Percentiles rank a stretch among this genome's conserved stretches.
Evolutionary conservation across 345 rosid species (phyloP).

Genomic region (Murraya koenigii): DNA sequence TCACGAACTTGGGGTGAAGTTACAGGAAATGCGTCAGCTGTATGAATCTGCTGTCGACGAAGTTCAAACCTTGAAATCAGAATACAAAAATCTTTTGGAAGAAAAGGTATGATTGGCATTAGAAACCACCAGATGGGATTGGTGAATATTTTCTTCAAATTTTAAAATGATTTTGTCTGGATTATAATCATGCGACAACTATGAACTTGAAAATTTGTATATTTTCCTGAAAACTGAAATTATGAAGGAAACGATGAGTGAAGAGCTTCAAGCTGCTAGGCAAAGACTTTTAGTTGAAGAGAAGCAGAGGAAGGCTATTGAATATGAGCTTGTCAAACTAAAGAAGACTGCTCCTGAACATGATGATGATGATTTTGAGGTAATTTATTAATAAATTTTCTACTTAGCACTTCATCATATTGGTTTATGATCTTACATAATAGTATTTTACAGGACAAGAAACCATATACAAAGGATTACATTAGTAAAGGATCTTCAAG

Average conservation of each 20-base stretch:
- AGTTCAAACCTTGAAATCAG: conserved; percentile 61
- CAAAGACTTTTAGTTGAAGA: conserved; percentile 69
- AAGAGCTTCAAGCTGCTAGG: conserved; percentile 52
- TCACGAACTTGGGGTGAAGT: conserved; percentile 40
- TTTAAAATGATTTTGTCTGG: conserved; percentile 1
- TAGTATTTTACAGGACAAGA: conserved; percentile 45
- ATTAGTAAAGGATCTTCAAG: conserved; percentile 42
- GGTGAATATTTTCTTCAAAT: not conserved
- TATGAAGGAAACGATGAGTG: conserved; percentile 52
- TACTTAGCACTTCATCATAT: not conserved
- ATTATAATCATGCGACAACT: not conserved
- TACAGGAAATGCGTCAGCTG: conserved; percentile 47
- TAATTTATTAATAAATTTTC: conserved; percentile 16
- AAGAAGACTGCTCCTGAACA: conserved; percentile 55
- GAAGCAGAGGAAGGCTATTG: conserved; percentile 60
- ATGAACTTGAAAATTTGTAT: not conserved
- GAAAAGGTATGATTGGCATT: conserved; percentile 54
- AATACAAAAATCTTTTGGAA: conserved; percentile 42
- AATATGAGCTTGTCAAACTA: conserved; percentile 56
- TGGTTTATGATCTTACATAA: conserved; percentile 9
- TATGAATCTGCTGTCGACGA: conserved; percentile 46
- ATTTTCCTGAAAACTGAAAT: not conserved
- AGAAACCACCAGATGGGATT: not conserved
- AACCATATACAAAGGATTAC: conserved; percentile 49
- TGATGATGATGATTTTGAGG: conserved; percentile 55